A percentile compares a stretch with the other conserved stretches of the same genome.
Conservation (phyloP, 495 filamentous ascomycete genomes). For the Xylaria venustula region DNA sequence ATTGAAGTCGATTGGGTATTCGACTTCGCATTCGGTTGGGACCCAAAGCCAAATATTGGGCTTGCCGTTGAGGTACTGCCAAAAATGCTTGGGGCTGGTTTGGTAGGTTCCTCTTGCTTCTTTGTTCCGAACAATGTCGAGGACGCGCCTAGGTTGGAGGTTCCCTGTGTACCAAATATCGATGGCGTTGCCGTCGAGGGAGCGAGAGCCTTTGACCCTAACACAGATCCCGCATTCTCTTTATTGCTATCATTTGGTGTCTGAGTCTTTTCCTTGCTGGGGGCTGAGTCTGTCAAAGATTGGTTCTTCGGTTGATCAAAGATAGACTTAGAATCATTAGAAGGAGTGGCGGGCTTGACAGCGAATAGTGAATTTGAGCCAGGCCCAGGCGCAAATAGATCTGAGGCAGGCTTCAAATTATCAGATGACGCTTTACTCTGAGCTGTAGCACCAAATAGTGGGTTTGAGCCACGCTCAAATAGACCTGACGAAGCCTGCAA, state of each 20-base stretch:
- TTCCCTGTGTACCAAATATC: conserved; percentile 28
- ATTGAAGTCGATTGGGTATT: conserved; percentile 14
- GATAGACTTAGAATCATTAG: conserved; percentile 20
- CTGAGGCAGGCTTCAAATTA: background rate
- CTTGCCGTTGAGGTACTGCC: conserved; percentile 10
- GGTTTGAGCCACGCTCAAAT: conserved; percentile 4
- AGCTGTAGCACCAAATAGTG: conserved; percentile 14
- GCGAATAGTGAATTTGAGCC: background rate
- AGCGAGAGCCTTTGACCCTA: conserved; percentile 4
- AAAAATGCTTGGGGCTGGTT: conserved; percentile 20
- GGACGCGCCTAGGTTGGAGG: conserved; percentile 19
- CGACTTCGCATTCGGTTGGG: background rate
- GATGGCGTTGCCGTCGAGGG: conserved; percentile 11
- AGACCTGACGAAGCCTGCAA: conserved; percentile 3
- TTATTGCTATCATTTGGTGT: conserved; percentile 8
- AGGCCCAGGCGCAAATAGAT: conserved; percentile 7
- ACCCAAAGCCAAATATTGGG: conserved; percentile 26
- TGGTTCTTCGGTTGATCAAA: conserved; percentile 18
- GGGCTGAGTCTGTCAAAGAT: conserved; percentile 12
- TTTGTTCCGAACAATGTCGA: conserved; percentile 33
- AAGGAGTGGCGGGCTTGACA: conserved; percentile 13
- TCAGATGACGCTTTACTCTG: conserved; percentile 11
- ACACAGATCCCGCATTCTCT: background rate
- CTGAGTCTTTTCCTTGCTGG: conserved; percentile 6
- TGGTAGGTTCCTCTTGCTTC: conserved; percentile 21